Percentiles rank a stretch among this genome's conserved stretches.
Conservation (phyloP, 305 asterid genomes). For the Rubia balearica region DNA sequence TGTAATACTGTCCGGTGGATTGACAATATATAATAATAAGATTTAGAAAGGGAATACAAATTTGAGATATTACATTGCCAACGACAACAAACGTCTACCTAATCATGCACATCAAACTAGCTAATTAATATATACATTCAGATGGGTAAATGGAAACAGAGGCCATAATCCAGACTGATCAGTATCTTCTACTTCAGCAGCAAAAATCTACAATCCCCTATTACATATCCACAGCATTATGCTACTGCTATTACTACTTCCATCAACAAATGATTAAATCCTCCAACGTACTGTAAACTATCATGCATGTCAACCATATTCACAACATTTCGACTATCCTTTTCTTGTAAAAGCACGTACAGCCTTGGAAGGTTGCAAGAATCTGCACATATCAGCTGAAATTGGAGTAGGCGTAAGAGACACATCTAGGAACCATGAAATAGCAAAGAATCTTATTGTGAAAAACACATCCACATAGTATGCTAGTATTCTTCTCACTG, state of each 20-base stretch:
- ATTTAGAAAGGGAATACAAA: neutral
- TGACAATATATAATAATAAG: neutral
- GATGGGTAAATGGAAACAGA: neutral
- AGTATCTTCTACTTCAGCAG: conserved; percentile 4
- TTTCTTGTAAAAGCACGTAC: neutral
- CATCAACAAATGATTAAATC: neutral
- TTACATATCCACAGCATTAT: conserved; percentile 3
- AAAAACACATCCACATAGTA: neutral
- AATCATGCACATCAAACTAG: conserved; percentile 11
- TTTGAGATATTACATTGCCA: conserved; percentile 1
- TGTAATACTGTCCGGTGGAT: neutral
- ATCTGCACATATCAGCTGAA: conserved; percentile 28
- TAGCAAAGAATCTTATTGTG: neutral
- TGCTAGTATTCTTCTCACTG: neutral
- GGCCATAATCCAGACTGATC: neutral
- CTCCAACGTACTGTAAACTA: conserved; percentile 3
- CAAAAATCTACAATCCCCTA: neutral
- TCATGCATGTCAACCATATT: conserved; percentile 45
- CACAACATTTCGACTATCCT: conserved; percentile 36
- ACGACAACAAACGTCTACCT: conserved; percentile 3
- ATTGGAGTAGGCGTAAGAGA: neutral
- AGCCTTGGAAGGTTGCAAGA: neutral
- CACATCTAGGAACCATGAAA: neutral
- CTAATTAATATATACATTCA: conserved; percentile 11
- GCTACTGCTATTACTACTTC: conserved; percentile 2